Percentiles rank a stretch among this genome's conserved stretches.
These are phyloP conservation scores for Alternaria solani DNA, from an alignment of 2,329 filamentous ascomycete genomes.

Conservation along the genomic window DNA sequence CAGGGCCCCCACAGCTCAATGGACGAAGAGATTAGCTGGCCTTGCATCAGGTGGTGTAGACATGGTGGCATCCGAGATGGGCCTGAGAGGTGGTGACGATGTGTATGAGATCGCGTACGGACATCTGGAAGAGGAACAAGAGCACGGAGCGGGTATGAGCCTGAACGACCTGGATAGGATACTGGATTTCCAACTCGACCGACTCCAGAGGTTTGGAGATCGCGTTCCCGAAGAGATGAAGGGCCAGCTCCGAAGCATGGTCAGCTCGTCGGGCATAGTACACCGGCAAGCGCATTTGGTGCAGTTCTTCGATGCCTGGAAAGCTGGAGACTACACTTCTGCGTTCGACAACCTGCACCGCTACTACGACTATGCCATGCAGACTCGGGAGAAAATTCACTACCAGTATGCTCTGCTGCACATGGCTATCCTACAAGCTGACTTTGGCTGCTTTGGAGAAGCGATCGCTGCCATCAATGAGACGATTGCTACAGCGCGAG, in stretches of 20 bases:
- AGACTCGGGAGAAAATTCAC: constrained; percentile 79
- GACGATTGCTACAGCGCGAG: constrained; percentile 90
- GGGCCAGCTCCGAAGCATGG: constrained; percentile 72
- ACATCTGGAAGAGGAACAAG: constrained; percentile 52
- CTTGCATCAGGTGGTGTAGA: constrained; percentile 58
- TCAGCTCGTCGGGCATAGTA: constrained; percentile 71
- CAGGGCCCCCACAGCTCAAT: constrained; percentile 75
- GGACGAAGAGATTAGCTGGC: constrained; percentile 57
- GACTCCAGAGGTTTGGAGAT: constrained; percentile 85
- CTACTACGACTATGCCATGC: constrained; percentile 97
- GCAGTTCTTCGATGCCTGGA: constrained; percentile 90
- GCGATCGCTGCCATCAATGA: constrained; percentile 95
- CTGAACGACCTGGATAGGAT: constrained; percentile 81
- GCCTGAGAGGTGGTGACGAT: constrained; percentile 60
- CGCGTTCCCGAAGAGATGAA: constrained; percentile 79
- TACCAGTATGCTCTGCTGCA: constrained; percentile 97
- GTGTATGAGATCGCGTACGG: constrained; percentile 63
- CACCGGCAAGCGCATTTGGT: constrained; percentile 81
- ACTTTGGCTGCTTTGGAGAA: constrained; percentile 91
- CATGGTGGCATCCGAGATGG: constrained; percentile 67
- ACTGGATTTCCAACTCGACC: constrained; percentile 86
- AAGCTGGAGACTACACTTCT: constrained; percentile 85
- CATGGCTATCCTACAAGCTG: constrained; percentile 89
- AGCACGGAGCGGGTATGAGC: constrained; percentile 63
- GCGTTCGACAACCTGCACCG: constrained; percentile 91